Evolutionary conservation across 176 grass and related monocot genomes (phyloP).

Genomic region (Triticum turgidum): DNA sequence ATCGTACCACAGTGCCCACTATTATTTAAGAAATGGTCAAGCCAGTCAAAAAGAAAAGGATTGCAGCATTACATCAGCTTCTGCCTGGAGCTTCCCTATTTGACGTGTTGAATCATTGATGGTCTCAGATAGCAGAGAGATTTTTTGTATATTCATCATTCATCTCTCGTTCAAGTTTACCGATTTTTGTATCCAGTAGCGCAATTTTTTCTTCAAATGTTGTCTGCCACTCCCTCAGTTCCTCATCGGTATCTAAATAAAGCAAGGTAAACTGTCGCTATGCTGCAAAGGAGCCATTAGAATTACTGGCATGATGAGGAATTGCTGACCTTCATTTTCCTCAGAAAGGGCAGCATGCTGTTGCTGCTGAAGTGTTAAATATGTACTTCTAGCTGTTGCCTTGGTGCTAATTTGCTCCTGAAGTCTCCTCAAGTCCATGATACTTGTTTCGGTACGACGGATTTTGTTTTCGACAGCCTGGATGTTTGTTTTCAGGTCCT

Average conservation of each 20-base stretch:
- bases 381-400: conserved; percentile 72
- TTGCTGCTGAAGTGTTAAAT: conserved; percentile 60
- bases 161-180: conserved; percentile 77
- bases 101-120: conserved; percentile 49
- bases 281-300: neutral
- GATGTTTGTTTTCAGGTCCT: conserved; percentile 63
- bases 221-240: conserved; percentile 86
- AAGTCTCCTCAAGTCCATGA: conserved; percentile 66
- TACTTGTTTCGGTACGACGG: conserved; percentile 38
- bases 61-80: conserved; percentile 68
- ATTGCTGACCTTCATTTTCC: conserved; percentile 81
- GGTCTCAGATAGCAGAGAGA: conserved; percentile 27
- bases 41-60: neutral
- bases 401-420: conserved; percentile 68
- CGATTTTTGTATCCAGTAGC: conserved; percentile 67
- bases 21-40: neutral
- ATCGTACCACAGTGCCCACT: neutral
- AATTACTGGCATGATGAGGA: neutral
- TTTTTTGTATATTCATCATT: conserved; percentile 56
- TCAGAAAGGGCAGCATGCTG: conserved; percentile 79
- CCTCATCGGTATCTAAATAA: conserved; percentile 82
- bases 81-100: conserved; percentile 88
- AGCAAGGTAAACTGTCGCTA: conserved; percentile 2
- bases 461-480: conserved; percentile 55
- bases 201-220: conserved; percentile 96